Evolutionary conservation across 2,329 filamentous ascomycete species (phyloP).

Genomic region (Phialocephala subalpina): DNA sequence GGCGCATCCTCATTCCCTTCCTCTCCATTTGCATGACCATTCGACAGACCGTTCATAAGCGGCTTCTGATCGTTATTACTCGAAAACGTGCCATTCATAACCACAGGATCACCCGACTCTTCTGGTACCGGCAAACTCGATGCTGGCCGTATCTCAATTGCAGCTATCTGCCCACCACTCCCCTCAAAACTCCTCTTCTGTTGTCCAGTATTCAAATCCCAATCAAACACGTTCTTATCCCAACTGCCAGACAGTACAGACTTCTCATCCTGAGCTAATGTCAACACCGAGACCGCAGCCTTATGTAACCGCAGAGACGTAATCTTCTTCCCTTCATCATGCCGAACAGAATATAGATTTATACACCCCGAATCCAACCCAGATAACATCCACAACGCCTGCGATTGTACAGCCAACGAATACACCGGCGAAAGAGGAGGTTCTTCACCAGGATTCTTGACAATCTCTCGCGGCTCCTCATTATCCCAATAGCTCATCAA

Average conservation of each 20-base stretch:
- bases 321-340: constrained; percentile 94
- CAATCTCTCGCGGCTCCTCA: constrained; percentile 68
- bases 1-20: constrained; percentile 63
- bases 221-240: constrained; percentile 94
- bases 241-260: constrained; percentile 92
- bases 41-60: constrained; percentile 59
- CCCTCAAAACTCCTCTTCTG: constrained; percentile 79
- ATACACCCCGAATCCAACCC: constrained; percentile 91
- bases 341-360: constrained; percentile 90
- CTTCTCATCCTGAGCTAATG: constrained; percentile 82
- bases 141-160: constrained; percentile 84
- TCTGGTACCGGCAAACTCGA: constrained; percentile 79
- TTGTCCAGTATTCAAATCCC: constrained; percentile 90
- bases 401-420: constrained; percentile 88
- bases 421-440: constrained; percentile 87
- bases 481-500: constrained; percentile 99
- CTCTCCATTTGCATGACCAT: constrained; percentile 50
- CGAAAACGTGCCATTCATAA: constrained; percentile 72
- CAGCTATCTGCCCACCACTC: constrained; percentile 83
- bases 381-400: constrained; percentile 90
- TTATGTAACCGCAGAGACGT: constrained; percentile 82
- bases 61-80: constrained; percentile 74
- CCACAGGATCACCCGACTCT: constrained; percentile 67
- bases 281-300: constrained; percentile 89
- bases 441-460: constrained; percentile 55